Evolutionary conservation across 2,329 filamentous ascomycete species (phyloP).

Genomic region (Pseudocercospora pini-densiflorae): DNA sequence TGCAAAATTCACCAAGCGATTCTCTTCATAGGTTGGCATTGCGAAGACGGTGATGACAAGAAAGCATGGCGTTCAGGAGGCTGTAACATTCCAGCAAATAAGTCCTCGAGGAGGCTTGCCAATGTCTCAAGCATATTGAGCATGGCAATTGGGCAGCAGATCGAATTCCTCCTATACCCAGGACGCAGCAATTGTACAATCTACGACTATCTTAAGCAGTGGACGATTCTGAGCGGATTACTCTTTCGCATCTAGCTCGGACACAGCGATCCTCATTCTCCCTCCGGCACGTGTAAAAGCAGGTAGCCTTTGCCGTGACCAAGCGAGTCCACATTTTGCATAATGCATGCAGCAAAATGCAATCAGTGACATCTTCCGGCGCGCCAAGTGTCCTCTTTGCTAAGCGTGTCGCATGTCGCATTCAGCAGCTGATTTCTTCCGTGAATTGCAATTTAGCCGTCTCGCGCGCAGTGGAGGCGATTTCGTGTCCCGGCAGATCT

Average conservation of each 20-base stretch:
- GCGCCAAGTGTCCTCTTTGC: not conserved
- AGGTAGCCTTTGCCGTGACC: not conserved
- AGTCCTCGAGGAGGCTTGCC: slow-evolving; percentile 5
- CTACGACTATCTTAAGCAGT: not conserved
- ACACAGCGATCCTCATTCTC: not conserved
- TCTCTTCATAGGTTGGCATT: slow-evolving; percentile 58
- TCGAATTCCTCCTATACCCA: not conserved
- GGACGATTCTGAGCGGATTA: not conserved
- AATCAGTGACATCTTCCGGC: not conserved
- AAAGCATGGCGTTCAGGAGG: slow-evolving; percentile 24
- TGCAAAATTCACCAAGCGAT: slow-evolving; percentile 90
- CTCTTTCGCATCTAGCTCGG: not conserved
- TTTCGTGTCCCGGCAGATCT: slow-evolving; percentile 3
- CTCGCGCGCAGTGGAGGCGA: not conserved
- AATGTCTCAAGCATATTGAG: not conserved
- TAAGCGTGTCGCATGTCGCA: not conserved
- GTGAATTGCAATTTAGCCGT: slow-evolving; percentile 15
- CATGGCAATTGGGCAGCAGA: not conserved
- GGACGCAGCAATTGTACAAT: slow-evolving; percentile 8
- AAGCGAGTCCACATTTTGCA: slow-evolving; percentile 2
- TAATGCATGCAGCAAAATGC: not conserved
- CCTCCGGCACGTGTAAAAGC: slow-evolving; percentile 6
- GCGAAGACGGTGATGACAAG: slow-evolving; percentile 2
- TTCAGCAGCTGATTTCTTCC: slow-evolving; percentile 7
- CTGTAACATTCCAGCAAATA: slow-evolving; percentile 11